Evolutionary conservation across 192 early-diverging fungal species (phyloP), one percentile per base, ranked within the genome.

Genomic region (Coemansia sp.): DNA sequence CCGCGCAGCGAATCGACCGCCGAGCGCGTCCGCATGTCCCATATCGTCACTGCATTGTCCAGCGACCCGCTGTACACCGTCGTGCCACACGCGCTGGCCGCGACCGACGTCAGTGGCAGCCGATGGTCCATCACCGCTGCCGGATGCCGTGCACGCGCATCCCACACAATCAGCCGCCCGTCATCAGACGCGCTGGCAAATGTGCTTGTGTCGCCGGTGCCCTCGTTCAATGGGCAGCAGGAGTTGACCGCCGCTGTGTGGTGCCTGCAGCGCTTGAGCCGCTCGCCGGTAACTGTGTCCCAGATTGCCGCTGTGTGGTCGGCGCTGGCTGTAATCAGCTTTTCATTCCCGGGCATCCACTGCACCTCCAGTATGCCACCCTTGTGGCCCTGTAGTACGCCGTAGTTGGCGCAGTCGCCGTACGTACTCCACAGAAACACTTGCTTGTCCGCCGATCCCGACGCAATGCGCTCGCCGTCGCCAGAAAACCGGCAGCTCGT

Each of bases 391-490:
- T 89, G 86, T 49, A 99, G 75, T 14, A 89, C 68, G 5, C 85
- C 87, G 60, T 91, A 95, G 71, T 99, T 99, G 42, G 71, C 50
- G 62, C 90, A 91, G 45, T 95, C 93, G 5, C 94, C 90, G 60
- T 90, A 89, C 11, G 90, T 90, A 51, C 91, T 88, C 96, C 96
- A 99, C 32, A 99, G 65, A 53, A 92, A 84, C 19, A 97, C 89
- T n/a, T 78, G 73, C 64, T 84, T 77, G 63, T 97, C 96, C 41
- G 82, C 82, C 29, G 85, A 85, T 26, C 83, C 88, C 22, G 90
- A 92, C 0, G 91, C 94, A 36, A 99, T 44, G 50, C 87, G 78
- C 38, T 88, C 74, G 52, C 96, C 96, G 44, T 78, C 79, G 14
- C 84, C 89, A 58, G 89, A 90, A 70, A 99, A 99, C 60, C 84